Evolutionary conservation across 2,329 filamentous ascomycete genomes (phyloP), one percentile per base, ranked within the genome.

Genomic region (Talaromyces pinophilus): DNA sequence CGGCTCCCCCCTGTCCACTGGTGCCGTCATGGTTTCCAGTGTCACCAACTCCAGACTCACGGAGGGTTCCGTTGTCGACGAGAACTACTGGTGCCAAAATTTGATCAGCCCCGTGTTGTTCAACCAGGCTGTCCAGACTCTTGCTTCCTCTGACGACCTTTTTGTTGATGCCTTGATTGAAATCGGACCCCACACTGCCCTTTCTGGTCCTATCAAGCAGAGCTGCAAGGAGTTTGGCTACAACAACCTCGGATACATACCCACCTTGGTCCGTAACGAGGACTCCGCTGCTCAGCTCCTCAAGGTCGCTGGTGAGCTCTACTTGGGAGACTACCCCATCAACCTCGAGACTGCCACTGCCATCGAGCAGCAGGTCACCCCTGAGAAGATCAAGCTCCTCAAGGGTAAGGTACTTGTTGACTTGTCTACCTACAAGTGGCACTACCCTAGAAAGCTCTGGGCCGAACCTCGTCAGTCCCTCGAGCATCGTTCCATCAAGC

Each of bases 181-280:
- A 60, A 67, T 72, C 38, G 69, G 70, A 17, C 71, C 69, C 25
- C 71, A 72, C 40, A 61, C 67, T 33, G 67, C 71, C 8, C 59
- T 72, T 22, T 38, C 63, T 25, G 65, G 66, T 19, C 69, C 71
- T 3, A 55, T 72, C 30, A 68, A 67, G 42, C 64, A 72, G 40
- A 70, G 68, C 22, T 67, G 59, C 42, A 63, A 59, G 19, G 63
- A 48, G 13, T 40, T 38, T 30, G 40, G 54, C 15, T 44, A 48
- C 33, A 17, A 46, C 42, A 28, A 28, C 11, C 55, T 63, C 11
- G 25, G 46, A 25, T 35, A 65, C 68, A 17, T 59, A 62, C 13
- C 62, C 70, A 17, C 44, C 46, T 11, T 70, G 70, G 5, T 69
- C 7, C 50, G 62, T 22, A 64, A 59, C 15, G 40, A 64, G 11